phyloP scores from a whole-genome alignment of 192 early-diverging fungal genomes.

The Backusella circina region DNA sequence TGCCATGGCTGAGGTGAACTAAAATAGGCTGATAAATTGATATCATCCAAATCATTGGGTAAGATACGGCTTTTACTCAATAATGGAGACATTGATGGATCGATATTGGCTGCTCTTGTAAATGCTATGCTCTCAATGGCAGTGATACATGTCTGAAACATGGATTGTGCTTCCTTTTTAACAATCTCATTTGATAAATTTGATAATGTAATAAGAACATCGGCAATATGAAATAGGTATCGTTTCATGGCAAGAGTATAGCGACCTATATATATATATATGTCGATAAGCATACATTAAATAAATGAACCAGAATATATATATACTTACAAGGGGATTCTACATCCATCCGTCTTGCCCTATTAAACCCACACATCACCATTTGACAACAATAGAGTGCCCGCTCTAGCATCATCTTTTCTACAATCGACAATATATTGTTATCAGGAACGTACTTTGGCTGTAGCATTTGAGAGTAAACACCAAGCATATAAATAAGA shows the following conservation, averaged over 20 bases:
- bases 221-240: neutral
- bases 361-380: neutral
- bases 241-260: neutral
- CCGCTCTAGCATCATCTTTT: neutral
- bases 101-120: neutral
- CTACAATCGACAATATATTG: neutral
- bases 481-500: neutral
- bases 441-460: neutral
- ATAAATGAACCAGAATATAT: neutral
- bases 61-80: neutral
- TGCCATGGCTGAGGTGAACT: neutral
- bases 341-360: neutral
- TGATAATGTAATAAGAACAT: neutral
- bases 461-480: neutral
- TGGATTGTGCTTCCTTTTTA: neutral
- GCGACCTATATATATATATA: neutral
- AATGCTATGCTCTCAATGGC: neutral
- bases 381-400: neutral
- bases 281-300: neutral
- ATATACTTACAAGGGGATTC: neutral
- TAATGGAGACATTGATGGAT: neutral
- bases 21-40: neutral
- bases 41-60: neutral
- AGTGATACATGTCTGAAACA: neutral
- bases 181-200: neutral